phyloP scores from a whole-genome alignment of 2,329 filamentous ascomycete genomes.

The Sporothrix euskadiensis region DNA sequence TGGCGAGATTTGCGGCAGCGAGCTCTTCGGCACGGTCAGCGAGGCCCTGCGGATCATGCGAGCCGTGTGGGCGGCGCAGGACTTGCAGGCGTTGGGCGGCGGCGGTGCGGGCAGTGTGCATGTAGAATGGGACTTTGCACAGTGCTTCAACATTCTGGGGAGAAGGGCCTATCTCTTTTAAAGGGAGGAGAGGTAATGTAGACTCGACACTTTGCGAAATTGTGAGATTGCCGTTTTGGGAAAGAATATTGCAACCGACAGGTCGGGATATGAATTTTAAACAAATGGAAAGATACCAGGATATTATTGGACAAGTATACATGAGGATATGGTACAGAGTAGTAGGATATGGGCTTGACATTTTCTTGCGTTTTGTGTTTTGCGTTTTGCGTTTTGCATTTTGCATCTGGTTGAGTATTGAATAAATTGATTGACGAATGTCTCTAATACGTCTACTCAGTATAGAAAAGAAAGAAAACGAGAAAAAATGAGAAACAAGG shows the following conservation, averaged over 20 bases:
- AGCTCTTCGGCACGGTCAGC: conserved; percentile 49
- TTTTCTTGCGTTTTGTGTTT: too few species aligned
- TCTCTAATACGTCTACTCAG: not conserved
- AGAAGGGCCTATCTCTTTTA: conserved; percentile 35
- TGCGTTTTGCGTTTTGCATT: too few species aligned
- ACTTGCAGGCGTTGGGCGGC: conserved; percentile 31
- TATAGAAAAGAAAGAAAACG: not conserved
- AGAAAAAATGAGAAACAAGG: not conserved
- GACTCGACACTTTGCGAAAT: not conserved
- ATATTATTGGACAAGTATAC: too few species aligned
- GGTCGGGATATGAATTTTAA: not conserved
- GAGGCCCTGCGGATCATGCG: conserved; percentile 50
- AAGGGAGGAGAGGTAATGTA: not conserved
- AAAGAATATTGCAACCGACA: not conserved
- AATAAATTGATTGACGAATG: not conserved
- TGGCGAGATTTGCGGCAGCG: conserved; percentile 45
- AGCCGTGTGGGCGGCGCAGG: conserved; percentile 46
- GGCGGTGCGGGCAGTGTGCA: conserved; percentile 40
- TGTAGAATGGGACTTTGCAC: conserved; percentile 48
- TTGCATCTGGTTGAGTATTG: not conserved
- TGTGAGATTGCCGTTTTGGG: not conserved
- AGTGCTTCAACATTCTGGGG: conserved; percentile 41
- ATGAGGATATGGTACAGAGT: too few species aligned
- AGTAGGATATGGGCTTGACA: too few species aligned
- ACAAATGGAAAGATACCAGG: not conserved